Conservation (phyloP, 1,139 yeast species). For the Nakaseomyces uthaithaninus region DNA sequence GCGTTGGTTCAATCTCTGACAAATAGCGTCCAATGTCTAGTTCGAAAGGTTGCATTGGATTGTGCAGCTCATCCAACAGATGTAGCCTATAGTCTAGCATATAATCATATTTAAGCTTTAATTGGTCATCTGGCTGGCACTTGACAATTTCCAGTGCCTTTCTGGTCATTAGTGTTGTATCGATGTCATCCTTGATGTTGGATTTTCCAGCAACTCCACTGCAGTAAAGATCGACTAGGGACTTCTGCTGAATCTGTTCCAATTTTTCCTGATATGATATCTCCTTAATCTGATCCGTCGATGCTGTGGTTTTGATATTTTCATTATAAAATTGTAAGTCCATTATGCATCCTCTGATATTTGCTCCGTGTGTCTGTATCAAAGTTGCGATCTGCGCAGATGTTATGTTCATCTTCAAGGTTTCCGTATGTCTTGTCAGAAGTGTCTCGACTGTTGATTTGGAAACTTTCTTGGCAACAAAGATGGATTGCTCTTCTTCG, state of each 20-base stretch:
- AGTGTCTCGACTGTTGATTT: constrained; percentile 29
- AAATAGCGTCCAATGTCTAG: constrained; percentile 32
- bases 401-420: constrained; percentile 36
- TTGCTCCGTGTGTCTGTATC: constrained; percentile 35
- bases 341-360: constrained; percentile 49
- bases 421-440: constrained; percentile 33
- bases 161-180: constrained; percentile 37
- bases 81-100: constrained; percentile 25
- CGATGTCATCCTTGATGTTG: constrained; percentile 34
- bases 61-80: constrained; percentile 25
- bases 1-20: neutral
- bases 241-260: constrained; percentile 32
- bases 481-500: constrained; percentile 37
- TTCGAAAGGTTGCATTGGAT: constrained; percentile 32
- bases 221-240: constrained; percentile 37
- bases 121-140: constrained; percentile 28
- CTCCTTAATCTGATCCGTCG: too few relatives aligned
- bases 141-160: constrained; percentile 32
- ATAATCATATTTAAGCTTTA: constrained; percentile 22
- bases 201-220: constrained; percentile 32
- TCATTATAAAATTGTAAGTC: constrained; percentile 45
- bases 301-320: constrained; percentile 9
- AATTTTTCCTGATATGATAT: constrained; percentile 3
- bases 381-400: constrained; percentile 33
- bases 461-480: constrained; percentile 28